Evolutionary conservation across 2,329 filamentous ascomycete species (phyloP).

Genomic region (Pestalotiopsis sp.): DNA sequence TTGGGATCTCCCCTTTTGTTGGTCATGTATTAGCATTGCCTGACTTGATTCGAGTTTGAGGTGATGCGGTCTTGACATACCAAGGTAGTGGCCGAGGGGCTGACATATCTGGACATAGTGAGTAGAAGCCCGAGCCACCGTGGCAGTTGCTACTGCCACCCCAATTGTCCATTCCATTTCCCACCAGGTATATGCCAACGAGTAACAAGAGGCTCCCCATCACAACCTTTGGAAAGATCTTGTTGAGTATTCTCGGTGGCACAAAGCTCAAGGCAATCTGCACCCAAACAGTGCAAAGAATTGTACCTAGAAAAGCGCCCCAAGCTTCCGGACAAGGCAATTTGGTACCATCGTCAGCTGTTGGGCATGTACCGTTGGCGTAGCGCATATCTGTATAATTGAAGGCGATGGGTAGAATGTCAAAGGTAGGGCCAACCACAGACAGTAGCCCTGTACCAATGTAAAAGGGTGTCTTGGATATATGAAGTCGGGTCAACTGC

Average conservation of each 20-base stretch:
- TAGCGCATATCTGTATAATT: conserved; percentile 68
- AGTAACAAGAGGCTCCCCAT: conserved; percentile 70
- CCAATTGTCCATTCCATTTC: conserved; percentile 68
- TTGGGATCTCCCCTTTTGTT: conserved; percentile 52
- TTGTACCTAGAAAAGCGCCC: conserved; percentile 63
- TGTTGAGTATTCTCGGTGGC: conserved; percentile 59
- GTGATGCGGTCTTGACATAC: conserved; percentile 18
- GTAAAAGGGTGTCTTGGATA: conserved; percentile 64
- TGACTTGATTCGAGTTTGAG: too few relatives aligned
- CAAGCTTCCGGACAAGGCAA: conserved; percentile 69
- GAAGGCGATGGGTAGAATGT: conserved; percentile 66
- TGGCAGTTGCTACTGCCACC: conserved; percentile 64
- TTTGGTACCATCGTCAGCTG: conserved; percentile 54
- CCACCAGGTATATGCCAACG: conserved; percentile 67
- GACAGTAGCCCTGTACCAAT: conserved; percentile 69
- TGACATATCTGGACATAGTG: conserved; percentile 58
- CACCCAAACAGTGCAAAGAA: conserved; percentile 51
- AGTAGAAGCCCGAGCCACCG: conserved; percentile 49
- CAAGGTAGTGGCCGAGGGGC: conserved; percentile 64
- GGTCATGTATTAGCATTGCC: too few relatives aligned
- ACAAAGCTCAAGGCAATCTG: conserved; percentile 69
- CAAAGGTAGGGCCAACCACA: conserved; percentile 70
- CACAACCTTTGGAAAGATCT: conserved; percentile 69
- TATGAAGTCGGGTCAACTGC: conserved; percentile 69
- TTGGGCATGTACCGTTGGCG: conserved; percentile 63